Evolutionary conservation across 2,329 filamentous ascomycete species (phyloP).

Genomic region (Pestalotiopsis sp.): DNA sequence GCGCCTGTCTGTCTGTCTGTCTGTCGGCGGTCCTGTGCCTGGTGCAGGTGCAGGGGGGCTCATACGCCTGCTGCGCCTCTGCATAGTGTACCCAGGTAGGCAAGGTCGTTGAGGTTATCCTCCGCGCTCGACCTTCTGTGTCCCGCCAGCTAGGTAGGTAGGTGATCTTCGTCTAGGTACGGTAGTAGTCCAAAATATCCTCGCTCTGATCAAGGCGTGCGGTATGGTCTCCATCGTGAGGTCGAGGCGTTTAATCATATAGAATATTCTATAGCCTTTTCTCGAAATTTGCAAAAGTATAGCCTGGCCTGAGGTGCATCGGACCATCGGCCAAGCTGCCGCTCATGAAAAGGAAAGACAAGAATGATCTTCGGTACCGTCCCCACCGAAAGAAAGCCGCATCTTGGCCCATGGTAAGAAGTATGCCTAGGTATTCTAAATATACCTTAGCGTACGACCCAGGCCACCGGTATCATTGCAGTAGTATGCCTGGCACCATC

Average conservation of each 20-base stretch:
- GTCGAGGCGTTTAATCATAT: no score
- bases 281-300: neutral
- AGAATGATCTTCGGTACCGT: neutral
- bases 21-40: neutral
- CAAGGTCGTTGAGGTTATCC: neutral
- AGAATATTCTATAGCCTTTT: no score
- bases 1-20: neutral
- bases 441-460: conserved; percentile 11
- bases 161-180: no score
- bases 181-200: no score
- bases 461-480: conserved; percentile 8
- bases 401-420: neutral
- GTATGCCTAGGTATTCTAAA: conserved; percentile 3
- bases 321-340: neutral
- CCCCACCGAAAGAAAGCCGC: neutral
- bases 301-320: neutral
- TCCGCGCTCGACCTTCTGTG: neutral
- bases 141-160: neutral
- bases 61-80: conserved; percentile 2
- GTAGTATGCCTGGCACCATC: neutral
- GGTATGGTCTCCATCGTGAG: no score
- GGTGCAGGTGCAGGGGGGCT: neutral
- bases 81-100: neutral
- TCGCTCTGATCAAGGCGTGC: no score
- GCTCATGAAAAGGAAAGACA: neutral